These are phyloP conservation scores for Stenocarpella maydis DNA, from an alignment of 2,329 filamentous ascomycete species.

Conservation along the genomic window DNA sequence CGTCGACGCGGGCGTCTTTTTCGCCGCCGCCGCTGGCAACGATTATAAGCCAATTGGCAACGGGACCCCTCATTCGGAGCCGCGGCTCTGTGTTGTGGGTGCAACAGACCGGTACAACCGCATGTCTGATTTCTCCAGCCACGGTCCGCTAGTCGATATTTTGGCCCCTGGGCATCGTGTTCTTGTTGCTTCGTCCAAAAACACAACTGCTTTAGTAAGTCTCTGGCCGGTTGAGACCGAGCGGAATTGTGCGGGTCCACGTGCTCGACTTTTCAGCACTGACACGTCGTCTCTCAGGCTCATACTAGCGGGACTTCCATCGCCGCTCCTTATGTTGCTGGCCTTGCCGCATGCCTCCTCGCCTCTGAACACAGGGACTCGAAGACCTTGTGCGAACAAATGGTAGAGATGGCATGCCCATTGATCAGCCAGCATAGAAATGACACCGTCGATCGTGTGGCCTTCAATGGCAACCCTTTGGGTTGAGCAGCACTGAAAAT, in stretches of 20 bases:
- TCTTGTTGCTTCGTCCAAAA: not conserved
- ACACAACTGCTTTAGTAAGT: not conserved
- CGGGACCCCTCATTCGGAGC: not conserved
- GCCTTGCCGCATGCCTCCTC: not conserved
- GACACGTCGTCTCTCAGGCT: not conserved
- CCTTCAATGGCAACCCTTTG: not conserved
- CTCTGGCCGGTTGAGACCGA: no score
- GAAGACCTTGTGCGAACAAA: not conserved
- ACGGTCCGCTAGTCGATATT: not conserved
- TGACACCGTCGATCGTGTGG: not conserved
- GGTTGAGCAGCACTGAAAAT: not conserved
- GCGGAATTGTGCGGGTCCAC: no score
- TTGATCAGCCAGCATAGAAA: no score
- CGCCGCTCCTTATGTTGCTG: not conserved
- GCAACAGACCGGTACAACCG: not conserved
- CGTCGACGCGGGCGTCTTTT: not conserved
- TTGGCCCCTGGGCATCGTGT: not conserved
- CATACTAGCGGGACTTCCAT: not conserved
- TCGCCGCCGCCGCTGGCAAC: not conserved
- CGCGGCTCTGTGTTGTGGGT: not conserved
- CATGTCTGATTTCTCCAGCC: not conserved
- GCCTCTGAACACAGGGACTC: not conserved
- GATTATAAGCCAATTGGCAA: accelerated
- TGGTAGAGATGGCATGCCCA: not conserved
- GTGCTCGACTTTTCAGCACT: not conserved